Evolutionary conservation across 306 rosid species (phyloP).

Genomic region (Prinsepia uniflora): DNA sequence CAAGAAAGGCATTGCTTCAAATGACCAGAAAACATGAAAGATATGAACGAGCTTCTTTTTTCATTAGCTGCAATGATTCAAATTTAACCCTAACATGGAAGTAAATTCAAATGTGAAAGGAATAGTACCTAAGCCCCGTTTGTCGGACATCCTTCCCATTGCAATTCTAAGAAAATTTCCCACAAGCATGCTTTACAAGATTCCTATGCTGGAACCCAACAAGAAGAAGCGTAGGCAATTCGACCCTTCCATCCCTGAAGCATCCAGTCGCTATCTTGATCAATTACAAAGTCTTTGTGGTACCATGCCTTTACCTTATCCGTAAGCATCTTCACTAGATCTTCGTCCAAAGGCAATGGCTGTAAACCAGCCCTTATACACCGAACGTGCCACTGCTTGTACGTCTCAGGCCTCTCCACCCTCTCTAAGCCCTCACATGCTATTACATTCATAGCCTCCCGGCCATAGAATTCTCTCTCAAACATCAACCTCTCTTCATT

Average conservation of each 20-base stretch:
- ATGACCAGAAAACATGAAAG: conserved; percentile 7
- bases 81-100: not conserved
- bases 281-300: conserved; percentile 45
- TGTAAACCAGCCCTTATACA: conserved; percentile 42
- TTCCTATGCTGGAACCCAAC: conserved; percentile 62
- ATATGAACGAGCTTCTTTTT: not conserved
- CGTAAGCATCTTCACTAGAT: conserved; percentile 23
- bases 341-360: conserved; percentile 39
- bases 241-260: conserved; percentile 76
- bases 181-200: not conserved
- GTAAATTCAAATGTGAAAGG: not conserved
- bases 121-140: conserved; percentile 8
- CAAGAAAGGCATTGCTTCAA: not conserved
- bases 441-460: conserved; percentile 48
- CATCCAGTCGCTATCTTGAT: conserved; percentile 51
- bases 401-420: conserved; percentile 63
- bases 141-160: not conserved
- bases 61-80: not conserved
- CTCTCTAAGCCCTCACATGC: conserved; percentile 67
- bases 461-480: conserved; percentile 54
- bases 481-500: conserved; percentile 45
- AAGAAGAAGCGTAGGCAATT: conserved; percentile 46
- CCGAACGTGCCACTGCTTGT: conserved; percentile 62
- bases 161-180: conserved; percentile 3
- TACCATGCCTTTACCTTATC: conserved; percentile 34